A percentile compares a stretch with the other conserved stretches of the same genome.
phyloP scores from a whole-genome alignment of 2,329 filamentous ascomycete species.

The Zasmidium cellare region DNA sequence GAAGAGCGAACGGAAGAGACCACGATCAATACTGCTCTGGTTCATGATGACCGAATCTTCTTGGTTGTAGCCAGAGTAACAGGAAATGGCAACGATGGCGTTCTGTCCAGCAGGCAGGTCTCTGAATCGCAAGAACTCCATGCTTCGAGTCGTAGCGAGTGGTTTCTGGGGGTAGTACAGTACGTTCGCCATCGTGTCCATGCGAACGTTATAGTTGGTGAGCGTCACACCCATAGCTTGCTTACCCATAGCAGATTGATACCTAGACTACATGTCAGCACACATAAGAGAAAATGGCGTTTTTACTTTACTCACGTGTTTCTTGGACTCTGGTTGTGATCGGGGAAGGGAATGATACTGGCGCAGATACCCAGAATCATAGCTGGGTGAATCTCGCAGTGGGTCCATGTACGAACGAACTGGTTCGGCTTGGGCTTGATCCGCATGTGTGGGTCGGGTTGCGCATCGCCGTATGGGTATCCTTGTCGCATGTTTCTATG shows the following conservation, averaged over 20 bases:
- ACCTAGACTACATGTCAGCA: too few species aligned
- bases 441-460: constrained; percentile 75
- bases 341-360: constrained; percentile 98
- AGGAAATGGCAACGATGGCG: constrained; percentile 95
- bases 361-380: constrained; percentile 99
- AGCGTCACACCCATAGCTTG: constrained; percentile 99
- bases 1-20: constrained; percentile 95
- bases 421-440: constrained; percentile 86
- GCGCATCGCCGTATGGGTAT: constrained; percentile 52
- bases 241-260: constrained; percentile 99
- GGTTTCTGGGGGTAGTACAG: constrained; percentile 99
- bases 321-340: constrained; percentile 97
- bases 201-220: constrained; percentile 93
- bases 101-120: constrained; percentile 97
- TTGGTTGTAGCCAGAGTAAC: constrained; percentile 98
- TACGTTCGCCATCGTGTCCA: constrained; percentile 99
- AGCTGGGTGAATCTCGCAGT: constrained; percentile 98
- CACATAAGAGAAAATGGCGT: not conserved
- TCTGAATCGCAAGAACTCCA: constrained; percentile 98
- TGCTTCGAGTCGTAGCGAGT: constrained; percentile 89
- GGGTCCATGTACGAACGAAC: constrained; percentile 88
- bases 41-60: constrained; percentile 99
- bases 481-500: constrained; percentile 43
- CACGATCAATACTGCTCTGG: constrained; percentile 96
- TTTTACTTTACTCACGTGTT: constrained; percentile 80